Evolutionary conservation across 2,329 filamentous ascomycete species (phyloP).

Genomic region (Clarireedia monteithiana): DNA sequence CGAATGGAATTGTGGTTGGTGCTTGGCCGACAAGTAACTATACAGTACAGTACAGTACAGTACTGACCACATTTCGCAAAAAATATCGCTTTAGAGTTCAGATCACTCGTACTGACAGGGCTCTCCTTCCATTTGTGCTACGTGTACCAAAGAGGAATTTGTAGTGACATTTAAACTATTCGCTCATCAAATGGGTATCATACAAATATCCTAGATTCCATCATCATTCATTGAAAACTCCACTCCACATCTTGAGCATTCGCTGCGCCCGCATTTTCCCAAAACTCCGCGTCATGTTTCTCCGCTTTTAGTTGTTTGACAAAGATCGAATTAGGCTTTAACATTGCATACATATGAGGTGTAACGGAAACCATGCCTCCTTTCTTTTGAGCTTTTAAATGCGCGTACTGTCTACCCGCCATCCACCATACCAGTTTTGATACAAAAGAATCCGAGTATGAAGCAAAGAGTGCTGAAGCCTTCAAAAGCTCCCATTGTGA

Average conservation of each 20-base stretch:
- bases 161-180: too few relatives aligned
- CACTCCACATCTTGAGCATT: background rate
- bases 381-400: slow-evolving; percentile 18
- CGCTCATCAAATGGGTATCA: too few relatives aligned
- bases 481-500: slow-evolving; percentile 37
- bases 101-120: too few relatives aligned
- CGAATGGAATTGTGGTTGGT: too few relatives aligned
- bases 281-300: background rate
- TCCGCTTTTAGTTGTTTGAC: background rate
- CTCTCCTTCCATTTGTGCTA: too few relatives aligned
- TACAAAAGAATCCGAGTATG: slow-evolving; percentile 2
- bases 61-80: too few relatives aligned
- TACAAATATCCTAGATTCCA: background rate
- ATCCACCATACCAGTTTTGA: slow-evolving; percentile 23
- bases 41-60: too few relatives aligned
- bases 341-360: slow-evolving; percentile 15
- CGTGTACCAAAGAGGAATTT: too few relatives aligned
- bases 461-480: slow-evolving; percentile 33
- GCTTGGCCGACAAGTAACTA: too few relatives aligned
- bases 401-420: slow-evolving; percentile 24
- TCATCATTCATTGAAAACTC: background rate
- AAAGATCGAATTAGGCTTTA: slow-evolving; percentile 14
- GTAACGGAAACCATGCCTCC: slow-evolving; percentile 2
- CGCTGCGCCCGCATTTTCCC: background rate
- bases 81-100: too few relatives aligned